Base-by-base conservation (phyloP, 306 rosid genomes). In the Datisca glomerata region DNA sequence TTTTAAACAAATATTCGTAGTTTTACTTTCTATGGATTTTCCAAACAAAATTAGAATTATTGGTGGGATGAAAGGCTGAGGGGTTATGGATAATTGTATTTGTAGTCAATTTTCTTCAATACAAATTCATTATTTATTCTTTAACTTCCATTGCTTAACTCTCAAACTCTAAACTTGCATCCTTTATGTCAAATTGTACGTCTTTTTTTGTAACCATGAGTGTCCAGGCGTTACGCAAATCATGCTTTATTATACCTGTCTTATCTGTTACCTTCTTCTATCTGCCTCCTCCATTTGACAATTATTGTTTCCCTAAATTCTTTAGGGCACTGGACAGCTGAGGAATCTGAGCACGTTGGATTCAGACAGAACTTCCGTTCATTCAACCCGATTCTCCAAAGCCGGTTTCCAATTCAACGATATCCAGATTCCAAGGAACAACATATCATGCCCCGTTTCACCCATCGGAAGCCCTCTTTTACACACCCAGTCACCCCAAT, bases 301-400 rank as follows among this genome's bases (percentile, higher is more conserved):
- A 28, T 25, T 2, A 12, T 28, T 29, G 14, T 28, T 37, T 60
- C 72, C 49, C 55, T 35, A 22, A 52, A 24, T 13, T 24, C 17
- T 62, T 47, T 43, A 79, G 94, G 85, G 69, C 21, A 41, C 67
- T 47, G 77, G 74, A 63, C 41, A 60, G 10, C 60, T 61, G 21
- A 65, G 65, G 53, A 57, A 49, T 63, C 63, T 57, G 53, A 39
- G 46, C n/a, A 59, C 53, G 49, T 37, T 68, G 16, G 89, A 78
- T 37, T 64, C 67, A 3, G 89, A 78, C 43, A 49, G 49, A 43
- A 45, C 51, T 43, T 59, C 64, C 16, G 71, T 13, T 39, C 60
- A 50, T 66, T 67, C 68, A 19, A 53, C 58, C 51, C 70, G 68
- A 60, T 65, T 65, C 52, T 49, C 72, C 47, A 79, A 57, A 70